Conservation (phyloP, 352 stramenopile genomes). For the Blastocystis sp. region DNA sequence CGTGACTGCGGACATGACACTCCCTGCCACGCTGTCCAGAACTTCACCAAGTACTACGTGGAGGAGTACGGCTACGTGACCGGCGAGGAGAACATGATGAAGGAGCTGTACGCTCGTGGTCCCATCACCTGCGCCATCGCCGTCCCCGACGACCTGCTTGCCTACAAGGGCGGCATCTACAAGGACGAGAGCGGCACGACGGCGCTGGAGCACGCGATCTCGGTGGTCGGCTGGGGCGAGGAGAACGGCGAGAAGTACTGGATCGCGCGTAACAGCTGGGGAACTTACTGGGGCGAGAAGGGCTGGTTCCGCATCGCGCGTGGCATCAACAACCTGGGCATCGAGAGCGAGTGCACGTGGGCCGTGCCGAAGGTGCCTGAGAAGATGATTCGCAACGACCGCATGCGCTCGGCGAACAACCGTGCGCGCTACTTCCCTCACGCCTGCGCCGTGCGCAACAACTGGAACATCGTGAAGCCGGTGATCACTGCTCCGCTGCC, state of each 20-base stretch:
- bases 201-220: conserved; percentile 78
- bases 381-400: conserved; percentile 53
- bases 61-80: conserved; percentile 81
- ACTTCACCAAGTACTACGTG: conserved; percentile 84
- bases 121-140: conserved; percentile 76
- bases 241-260: conserved; percentile 76
- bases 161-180: conserved; percentile 84
- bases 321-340: conserved; percentile 79
- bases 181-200: conserved; percentile 72
- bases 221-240: conserved; percentile 84
- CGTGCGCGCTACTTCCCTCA: conserved; percentile 73
- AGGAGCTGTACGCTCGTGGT: conserved; percentile 85
- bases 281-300: conserved; percentile 83
- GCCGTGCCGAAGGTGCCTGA: conserved; percentile 66
- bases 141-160: conserved; percentile 62
- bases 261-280: conserved; percentile 86
- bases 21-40: conserved; percentile 73
- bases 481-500: conserved; percentile 62
- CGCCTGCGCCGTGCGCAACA: conserved; percentile 75
- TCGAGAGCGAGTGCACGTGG: conserved; percentile 81
- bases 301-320: conserved; percentile 82
- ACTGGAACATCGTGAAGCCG: not conserved
- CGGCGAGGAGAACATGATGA: conserved; percentile 81
- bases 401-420: conserved; percentile 69
- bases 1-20: conserved; percentile 72